Evolutionary conservation across 805 yeast genomes (phyloP).

Genomic region (Myxozyma lipomycoides): DNA sequence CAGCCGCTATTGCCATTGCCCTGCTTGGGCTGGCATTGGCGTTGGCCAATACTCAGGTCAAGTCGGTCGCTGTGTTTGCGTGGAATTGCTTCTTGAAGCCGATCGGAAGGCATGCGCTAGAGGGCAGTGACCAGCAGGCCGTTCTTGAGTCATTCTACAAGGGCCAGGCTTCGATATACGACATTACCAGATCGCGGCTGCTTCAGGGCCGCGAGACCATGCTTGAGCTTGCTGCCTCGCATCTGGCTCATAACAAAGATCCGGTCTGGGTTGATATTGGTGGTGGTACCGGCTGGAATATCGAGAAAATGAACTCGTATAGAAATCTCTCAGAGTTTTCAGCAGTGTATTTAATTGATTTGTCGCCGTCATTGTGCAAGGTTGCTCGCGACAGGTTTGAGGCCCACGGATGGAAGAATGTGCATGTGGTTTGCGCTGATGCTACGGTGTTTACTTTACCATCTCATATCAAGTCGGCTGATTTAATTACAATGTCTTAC

Average conservation of each 20-base stretch:
- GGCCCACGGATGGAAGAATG: constrained; percentile 51
- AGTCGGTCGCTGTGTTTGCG: constrained; percentile 35
- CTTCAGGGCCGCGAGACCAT: constrained; percentile 70
- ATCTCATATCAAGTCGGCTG: constrained; percentile 43
- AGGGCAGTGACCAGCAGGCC: constrained; percentile 48
- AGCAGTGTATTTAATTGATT: constrained; percentile 67
- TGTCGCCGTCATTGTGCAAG: constrained; percentile 71
- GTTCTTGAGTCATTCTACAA: constrained; percentile 67
- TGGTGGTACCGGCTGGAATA: constrained; percentile 82
- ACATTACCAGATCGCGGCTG: constrained; percentile 60
- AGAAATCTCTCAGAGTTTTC: constrained; percentile 50
- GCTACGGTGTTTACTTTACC: constrained; percentile 66
- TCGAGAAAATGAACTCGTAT: constrained; percentile 61
- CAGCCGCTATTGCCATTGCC: too few species aligned
- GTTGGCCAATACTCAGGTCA: constrained; percentile 10
- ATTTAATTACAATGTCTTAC: constrained; percentile 72
- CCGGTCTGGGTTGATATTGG: constrained; percentile 77
- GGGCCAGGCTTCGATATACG: constrained; percentile 74
- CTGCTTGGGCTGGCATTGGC: constrained; percentile 14
- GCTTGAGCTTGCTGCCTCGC: constrained; percentile 19
- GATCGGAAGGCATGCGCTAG: constrained; percentile 38
- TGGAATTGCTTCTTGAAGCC: constrained; percentile 61
- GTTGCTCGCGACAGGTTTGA: constrained; percentile 61
- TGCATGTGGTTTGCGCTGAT: constrained; percentile 66
- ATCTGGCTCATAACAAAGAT: constrained; percentile 31